Base-by-base conservation (phyloP, 306 rosid genomes). In the Vigna nakashimae region DNA sequence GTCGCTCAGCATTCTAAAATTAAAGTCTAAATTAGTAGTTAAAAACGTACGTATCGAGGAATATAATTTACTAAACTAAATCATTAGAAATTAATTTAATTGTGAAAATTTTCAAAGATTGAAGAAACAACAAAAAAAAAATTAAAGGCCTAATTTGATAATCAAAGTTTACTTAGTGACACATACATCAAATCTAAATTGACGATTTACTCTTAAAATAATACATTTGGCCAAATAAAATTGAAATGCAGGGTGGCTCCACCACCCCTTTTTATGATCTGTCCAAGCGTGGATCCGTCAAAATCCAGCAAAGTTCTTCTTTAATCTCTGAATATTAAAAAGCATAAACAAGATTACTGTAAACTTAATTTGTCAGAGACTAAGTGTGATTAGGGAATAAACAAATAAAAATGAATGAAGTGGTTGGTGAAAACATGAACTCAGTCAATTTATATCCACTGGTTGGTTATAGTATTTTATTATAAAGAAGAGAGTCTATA, bases 351-450 rank as follows among this genome's bases (percentile, higher is more conserved):
- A 16, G 14, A 69, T 51, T 22, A 74, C 26, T 42, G 60, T 9
- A 43, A n/a, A 43, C 70, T 58, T 50, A 55, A 73, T 50, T 68
- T 74, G 83, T 77, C 82, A 46, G 43, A 46, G 49, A 62, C 66
- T 1, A 51, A 65, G 67, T 70, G 22, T 52, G 34, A 10, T 43
- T 8, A 50, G 20, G 43, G n/a, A 40, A 17, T 26, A 38, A 17
- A 60, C 24, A 40, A 69, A 68, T 34, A 38, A 32, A 7, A 53
- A 18, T 18, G 53, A 66, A 73, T 58, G 43, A 42, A 45, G 22
- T 24, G 2, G 69, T 26, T 42, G 52, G 9, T 55, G 77, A 57
- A 5, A 55, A 52, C 20, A 14, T 45, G 4, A 49, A 69, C 59
- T 0, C 1, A 0, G 57, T 67, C 14, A 24, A 24, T 17, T 11